Percentiles rank a stretch among this genome's conserved stretches.
These are phyloP conservation scores for Aotearoamyces nothofagi DNA, from an alignment of 2,329 filamentous ascomycete genomes.

Conservation along the genomic window DNA sequence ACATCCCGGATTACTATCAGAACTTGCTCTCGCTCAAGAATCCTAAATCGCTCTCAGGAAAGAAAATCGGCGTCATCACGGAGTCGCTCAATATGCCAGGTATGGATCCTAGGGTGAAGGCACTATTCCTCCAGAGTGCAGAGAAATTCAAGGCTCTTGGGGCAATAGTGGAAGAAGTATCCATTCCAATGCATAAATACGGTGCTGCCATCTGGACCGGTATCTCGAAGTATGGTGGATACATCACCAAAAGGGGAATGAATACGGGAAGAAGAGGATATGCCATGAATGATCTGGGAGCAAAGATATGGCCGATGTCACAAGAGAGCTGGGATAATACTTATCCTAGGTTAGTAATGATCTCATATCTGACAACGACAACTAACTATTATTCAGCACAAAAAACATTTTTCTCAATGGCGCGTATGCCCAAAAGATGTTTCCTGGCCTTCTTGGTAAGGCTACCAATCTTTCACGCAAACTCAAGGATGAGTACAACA, in stretches of 20 bases:
- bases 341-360: background rate
- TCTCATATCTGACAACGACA: background rate
- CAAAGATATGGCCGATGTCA: constrained; percentile 2
- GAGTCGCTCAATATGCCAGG: constrained; percentile 26
- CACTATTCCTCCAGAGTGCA: constrained; percentile 24
- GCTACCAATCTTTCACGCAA: constrained; percentile 27
- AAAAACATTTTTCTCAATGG: constrained; percentile 38
- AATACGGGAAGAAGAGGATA: constrained; percentile 2
- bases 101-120: constrained; percentile 24
- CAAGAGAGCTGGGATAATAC: constrained; percentile 7
- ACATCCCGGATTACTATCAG: constrained; percentile 8
- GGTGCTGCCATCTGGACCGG: constrained; percentile 33
- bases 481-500: constrained; percentile 28
- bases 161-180: constrained; percentile 31
- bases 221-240: constrained; percentile 21
- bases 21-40: background rate
- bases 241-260: constrained; percentile 1
- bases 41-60: constrained; percentile 2
- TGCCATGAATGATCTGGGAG: constrained; percentile 1
- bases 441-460: constrained; percentile 29
- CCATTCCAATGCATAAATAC: constrained; percentile 29
- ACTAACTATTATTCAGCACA: constrained; percentile 9
- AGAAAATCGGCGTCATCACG: constrained; percentile 25
- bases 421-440: constrained; percentile 25
- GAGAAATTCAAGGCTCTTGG: constrained; percentile 26